Conservation (phyloP, 1,139 yeast genomes). For the Sugiyamaella castrensis region DNA sequence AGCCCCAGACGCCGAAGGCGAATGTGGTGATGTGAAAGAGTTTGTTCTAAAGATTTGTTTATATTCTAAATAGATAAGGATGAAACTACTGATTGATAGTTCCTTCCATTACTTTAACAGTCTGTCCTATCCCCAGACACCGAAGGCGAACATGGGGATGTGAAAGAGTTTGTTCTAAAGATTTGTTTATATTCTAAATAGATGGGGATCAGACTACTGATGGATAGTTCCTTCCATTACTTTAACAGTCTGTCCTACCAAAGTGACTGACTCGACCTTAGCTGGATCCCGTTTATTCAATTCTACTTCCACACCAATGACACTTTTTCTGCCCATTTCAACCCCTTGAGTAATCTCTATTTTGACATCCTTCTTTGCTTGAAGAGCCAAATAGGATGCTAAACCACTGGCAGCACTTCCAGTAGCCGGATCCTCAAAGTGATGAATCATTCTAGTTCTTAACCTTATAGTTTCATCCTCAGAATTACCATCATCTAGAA, state of each 20-base stretch:
- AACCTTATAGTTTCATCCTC: not conserved
- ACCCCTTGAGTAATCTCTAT: constrained; percentile 17
- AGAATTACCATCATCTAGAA: not conserved
- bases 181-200: too few species aligned
- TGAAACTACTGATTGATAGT: too few species aligned
- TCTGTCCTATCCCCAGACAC: constrained; percentile 4
- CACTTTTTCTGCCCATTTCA: constrained; percentile 16
- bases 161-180: too few species aligned
- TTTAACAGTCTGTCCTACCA: constrained; percentile 7
- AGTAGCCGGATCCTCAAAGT: constrained; percentile 19
- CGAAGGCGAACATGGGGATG: not conserved
- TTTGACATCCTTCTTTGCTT: not conserved
- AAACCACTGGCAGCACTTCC: constrained; percentile 18
- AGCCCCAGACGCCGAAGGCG: constrained; percentile 4
- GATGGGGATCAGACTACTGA: too few species aligned
- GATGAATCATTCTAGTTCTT: constrained; percentile 15
- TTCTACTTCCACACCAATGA: constrained; percentile 6
- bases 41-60: too few species aligned
- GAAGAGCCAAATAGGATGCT: constrained; percentile 11
- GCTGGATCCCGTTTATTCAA: not conserved
- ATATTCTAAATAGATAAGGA: too few species aligned
- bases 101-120: constrained; percentile 5
- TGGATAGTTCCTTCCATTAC: not conserved
- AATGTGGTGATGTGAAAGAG: not conserved
- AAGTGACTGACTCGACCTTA: not conserved